These are phyloP conservation scores for Ligustrum vulgare DNA, from an alignment of 257 asterid genomes.

Conservation along the genomic window DNA sequence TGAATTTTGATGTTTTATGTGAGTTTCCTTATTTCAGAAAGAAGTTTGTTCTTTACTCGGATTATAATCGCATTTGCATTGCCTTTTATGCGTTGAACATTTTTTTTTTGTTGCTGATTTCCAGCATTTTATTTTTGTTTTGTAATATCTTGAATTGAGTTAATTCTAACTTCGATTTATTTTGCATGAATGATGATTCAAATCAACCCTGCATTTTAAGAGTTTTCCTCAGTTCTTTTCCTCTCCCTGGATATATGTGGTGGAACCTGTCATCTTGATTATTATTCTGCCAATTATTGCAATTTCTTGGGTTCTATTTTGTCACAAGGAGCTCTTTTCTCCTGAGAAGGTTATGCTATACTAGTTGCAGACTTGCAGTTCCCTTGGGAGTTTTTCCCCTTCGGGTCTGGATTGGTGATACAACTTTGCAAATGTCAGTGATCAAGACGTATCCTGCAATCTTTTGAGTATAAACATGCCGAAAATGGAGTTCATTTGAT, in stretches of 20 bases:
- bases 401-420: slow-evolving; percentile 17
- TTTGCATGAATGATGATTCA: too few species aligned
- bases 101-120: background rate
- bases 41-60: slow-evolving; percentile 6
- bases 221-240: too few species aligned
- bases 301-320: too few species aligned
- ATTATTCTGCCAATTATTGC: too few species aligned
- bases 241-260: too few species aligned
- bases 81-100: slow-evolving; percentile 3
- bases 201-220: too few species aligned
- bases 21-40: slow-evolving; percentile 10
- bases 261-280: too few species aligned
- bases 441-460: slow-evolving; percentile 21
- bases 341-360: background rate
- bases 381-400: background rate
- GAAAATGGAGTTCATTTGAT: slow-evolving; percentile 40
- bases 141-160: background rate
- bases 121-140: background rate
- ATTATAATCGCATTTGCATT: slow-evolving; percentile 1
- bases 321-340: too few species aligned
- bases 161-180: too few species aligned
- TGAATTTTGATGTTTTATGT: background rate
- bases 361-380: background rate
- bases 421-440: slow-evolving; percentile 10
- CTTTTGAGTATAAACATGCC: slow-evolving; percentile 20